These are phyloP conservation scores for Talaromyces sp. DNA, from an alignment of 2,329 filamentous ascomycete genomes.

Conservation along the genomic window DNA sequence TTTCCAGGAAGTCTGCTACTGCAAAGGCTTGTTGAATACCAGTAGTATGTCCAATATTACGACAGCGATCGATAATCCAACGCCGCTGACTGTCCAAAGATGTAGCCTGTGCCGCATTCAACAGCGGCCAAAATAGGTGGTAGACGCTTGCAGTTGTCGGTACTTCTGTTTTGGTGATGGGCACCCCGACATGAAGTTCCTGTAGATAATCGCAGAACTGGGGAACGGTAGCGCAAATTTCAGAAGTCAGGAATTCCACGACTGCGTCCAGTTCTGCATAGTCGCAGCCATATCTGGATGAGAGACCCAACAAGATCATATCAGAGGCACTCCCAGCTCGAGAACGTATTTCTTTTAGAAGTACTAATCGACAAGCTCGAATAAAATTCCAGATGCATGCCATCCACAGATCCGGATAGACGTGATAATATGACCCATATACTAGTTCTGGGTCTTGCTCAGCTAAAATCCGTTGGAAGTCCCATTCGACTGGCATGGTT, in stretches of 20 bases:
- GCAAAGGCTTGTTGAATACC: constrained; percentile 18
- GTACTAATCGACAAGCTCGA: constrained; percentile 18
- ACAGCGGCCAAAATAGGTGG: constrained; percentile 19
- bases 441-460: neutral
- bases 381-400: constrained; percentile 19
- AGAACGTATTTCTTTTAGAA: constrained; percentile 17
- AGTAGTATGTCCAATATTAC: constrained; percentile 15
- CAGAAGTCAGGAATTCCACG: neutral
- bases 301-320: neutral
- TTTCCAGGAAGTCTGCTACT: constrained; percentile 17
- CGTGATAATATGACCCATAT: constrained; percentile 8
- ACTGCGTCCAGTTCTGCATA: neutral
- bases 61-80: constrained; percentile 19
- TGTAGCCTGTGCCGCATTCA: constrained; percentile 12
- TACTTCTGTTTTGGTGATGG: constrained; percentile 1
- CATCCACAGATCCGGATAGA: constrained; percentile 19
- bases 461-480: neutral
- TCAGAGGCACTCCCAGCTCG: neutral
- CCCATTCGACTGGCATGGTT: constrained; percentile 7
- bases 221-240: constrained; percentile 12
- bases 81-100: constrained; percentile 5
- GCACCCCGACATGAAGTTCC: neutral
- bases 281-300: neutral
- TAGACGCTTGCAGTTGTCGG: constrained; percentile 18
- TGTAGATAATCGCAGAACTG: constrained; percentile 6